Evolutionary conservation across 1,284 basidiomycete genomes (phyloP).

Genomic region (Ganoderma multipileum): DNA sequence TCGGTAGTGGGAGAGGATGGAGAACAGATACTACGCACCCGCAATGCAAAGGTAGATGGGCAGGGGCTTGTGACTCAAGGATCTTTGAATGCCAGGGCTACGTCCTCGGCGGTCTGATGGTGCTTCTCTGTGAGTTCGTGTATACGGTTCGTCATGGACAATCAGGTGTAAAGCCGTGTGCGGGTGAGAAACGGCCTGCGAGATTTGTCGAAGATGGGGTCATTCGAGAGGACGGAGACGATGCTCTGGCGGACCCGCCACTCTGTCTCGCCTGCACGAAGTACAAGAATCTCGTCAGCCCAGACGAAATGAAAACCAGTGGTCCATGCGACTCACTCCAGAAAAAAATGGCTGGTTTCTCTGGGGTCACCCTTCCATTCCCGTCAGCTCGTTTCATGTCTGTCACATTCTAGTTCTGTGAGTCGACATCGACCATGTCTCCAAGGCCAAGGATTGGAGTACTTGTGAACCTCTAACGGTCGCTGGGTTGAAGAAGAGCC

Average conservation of each 20-base stretch:
- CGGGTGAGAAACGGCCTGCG: constrained; percentile 59
- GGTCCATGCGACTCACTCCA: constrained; percentile 15
- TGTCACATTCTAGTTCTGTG: constrained; percentile 15
- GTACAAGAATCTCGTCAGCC: neutral
- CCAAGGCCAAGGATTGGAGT: no score
- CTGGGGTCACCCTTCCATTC: constrained; percentile 4
- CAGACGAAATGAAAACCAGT: neutral
- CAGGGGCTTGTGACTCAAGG: constrained; percentile 59
- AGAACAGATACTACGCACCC: constrained; percentile 48
- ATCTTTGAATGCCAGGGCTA: constrained; percentile 49
- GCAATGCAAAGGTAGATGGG: constrained; percentile 61
- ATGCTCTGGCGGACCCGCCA: constrained; percentile 60
- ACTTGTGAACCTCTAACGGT: no score
- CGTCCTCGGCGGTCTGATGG: constrained; percentile 59
- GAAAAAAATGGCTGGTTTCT: constrained; percentile 15
- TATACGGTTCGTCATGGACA: constrained; percentile 60
- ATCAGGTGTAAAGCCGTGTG: constrained; percentile 54
- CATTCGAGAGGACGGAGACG: constrained; percentile 55
- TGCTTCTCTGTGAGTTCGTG: constrained; percentile 62
- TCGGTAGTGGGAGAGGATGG: constrained; percentile 36
- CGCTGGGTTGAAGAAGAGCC: neutral
- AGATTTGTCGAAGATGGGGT: constrained; percentile 72
- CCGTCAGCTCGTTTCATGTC: constrained; percentile 25
- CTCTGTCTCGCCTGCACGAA: constrained; percentile 49
- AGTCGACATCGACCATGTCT: no score